phyloP scores from a whole-genome alignment of 2,329 filamentous ascomycete species.

The Coleophoma eucalyptorum region DNA sequence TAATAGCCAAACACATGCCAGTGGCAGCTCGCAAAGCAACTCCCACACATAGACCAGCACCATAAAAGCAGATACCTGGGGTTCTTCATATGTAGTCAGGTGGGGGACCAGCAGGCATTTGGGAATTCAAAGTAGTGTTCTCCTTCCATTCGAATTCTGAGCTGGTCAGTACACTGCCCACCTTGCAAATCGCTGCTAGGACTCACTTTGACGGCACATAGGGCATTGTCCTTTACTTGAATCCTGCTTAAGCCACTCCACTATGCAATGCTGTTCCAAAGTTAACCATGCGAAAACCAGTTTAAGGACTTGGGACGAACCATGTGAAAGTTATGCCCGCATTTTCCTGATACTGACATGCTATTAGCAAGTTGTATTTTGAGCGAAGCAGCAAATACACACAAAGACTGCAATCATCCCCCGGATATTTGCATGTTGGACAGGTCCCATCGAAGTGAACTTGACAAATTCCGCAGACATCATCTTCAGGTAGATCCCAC shows the following conservation, averaged over 20 bases:
- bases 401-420: slow-evolving; percentile 92
- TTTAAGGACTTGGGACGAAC: slow-evolving; percentile 40
- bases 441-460: slow-evolving; percentile 97
- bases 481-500: slow-evolving; percentile 96
- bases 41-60: too few species aligned
- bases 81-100: too few species aligned
- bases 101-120: too few species aligned
- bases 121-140: background rate
- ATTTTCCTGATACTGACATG: slow-evolving; percentile 81
- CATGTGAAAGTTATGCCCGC: slow-evolving; percentile 98
- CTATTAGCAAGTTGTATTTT: slow-evolving; percentile 5
- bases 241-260: slow-evolving; percentile 95
- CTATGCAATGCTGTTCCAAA: slow-evolving; percentile 75
- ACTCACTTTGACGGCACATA: slow-evolving; percentile 91
- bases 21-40: too few species aligned
- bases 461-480: slow-evolving; percentile 97
- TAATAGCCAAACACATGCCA: too few species aligned
- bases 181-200: background rate
- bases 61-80: too few species aligned
- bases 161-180: slow-evolving; percentile 12
- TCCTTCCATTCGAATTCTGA: slow-evolving; percentile 48
- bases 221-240: slow-evolving; percentile 90
- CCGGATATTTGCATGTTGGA: slow-evolving; percentile 95
- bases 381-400: slow-evolving; percentile 28
- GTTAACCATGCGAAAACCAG: background rate